A percentile compares a stretch with the other conserved stretches of the same genome.
Evolutionary conservation across 2,329 filamentous ascomycete genomes (phyloP).

Genomic region (Ampelomyces quisqualis): DNA sequence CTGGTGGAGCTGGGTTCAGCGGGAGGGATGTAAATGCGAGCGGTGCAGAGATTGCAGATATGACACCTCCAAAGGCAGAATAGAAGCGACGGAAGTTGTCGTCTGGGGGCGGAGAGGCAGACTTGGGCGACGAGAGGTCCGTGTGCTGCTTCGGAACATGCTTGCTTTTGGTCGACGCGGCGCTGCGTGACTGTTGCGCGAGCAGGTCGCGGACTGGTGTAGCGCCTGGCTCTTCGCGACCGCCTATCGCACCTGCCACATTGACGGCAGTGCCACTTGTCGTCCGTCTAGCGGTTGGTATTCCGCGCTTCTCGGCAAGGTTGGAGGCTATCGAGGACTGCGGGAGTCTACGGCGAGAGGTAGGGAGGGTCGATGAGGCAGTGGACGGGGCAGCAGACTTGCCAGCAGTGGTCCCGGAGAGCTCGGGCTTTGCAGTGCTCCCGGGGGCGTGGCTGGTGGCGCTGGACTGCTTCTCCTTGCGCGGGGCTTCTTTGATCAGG

Average conservation of each 20-base stretch:
- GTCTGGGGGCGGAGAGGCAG: constrained; percentile 50
- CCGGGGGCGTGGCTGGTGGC: constrained; percentile 13
- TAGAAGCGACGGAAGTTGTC: constrained; percentile 91
- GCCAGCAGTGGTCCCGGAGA: constrained; percentile 19
- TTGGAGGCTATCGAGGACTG: constrained; percentile 88
- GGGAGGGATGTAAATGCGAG: constrained; percentile 92
- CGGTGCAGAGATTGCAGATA: constrained; percentile 85
- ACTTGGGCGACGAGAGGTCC: constrained; percentile 9
- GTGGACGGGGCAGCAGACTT: constrained; percentile 37
- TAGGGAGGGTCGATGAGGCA: constrained; percentile 39
- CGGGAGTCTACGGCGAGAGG: constrained; percentile 51
- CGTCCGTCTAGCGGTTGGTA: constrained; percentile 58
- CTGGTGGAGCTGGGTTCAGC: constrained; percentile 49
- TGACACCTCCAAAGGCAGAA: constrained; percentile 82
- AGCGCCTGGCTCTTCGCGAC: constrained; percentile 29
- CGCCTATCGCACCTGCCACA: constrained; percentile 71
- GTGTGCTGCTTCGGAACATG: constrained; percentile 18
- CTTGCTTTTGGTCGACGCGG: constrained; percentile 19
- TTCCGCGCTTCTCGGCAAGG: constrained; percentile 80
- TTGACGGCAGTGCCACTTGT: constrained; percentile 72
- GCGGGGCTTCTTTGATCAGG: constrained; percentile 68
- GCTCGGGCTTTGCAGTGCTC: constrained; percentile 11
- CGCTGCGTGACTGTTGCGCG: constrained; percentile 33
- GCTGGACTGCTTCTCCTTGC: constrained; percentile 29
- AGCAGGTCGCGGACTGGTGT: constrained; percentile 38